These are phyloP conservation scores for Solanum neorickii DNA, from an alignment of 257 asterid species.

Conservation along the genomic window DNA sequence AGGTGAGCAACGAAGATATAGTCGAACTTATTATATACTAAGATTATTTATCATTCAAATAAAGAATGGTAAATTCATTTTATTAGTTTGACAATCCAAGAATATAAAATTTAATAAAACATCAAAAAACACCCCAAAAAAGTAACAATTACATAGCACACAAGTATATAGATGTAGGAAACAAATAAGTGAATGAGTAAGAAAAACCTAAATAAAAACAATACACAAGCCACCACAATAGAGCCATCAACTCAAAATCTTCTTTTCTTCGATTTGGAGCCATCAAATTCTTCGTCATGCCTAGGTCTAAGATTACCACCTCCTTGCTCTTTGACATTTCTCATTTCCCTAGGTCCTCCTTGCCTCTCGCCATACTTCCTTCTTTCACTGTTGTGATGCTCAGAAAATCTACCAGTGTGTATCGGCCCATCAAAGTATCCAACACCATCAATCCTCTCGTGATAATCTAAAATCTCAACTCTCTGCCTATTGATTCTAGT, in stretches of 20 bases:
- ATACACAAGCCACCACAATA: too few species aligned
- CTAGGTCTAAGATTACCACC: constrained; percentile 38
- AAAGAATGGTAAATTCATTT: too few species aligned
- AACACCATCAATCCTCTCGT: background rate
- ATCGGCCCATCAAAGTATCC: constrained; percentile 2
- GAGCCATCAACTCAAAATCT: constrained; percentile 37
- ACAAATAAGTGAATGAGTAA: too few species aligned
- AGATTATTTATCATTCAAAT: background rate
- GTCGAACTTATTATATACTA: background rate
- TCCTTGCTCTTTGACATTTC: constrained; percentile 47
- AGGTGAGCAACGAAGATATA: too few species aligned
- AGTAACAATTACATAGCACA: too few species aligned
- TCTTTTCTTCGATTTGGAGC: constrained; percentile 47
- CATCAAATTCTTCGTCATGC: constrained; percentile 63
- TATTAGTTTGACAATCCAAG: too few species aligned
- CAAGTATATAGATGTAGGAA: too few species aligned
- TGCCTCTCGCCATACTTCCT: constrained; percentile 58
- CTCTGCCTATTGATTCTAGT: too few species aligned
- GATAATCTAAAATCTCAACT: too few species aligned
- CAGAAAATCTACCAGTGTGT: background rate
- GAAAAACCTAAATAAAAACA: too few species aligned
- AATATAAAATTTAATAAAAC: too few species aligned
- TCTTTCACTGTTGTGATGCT: background rate
- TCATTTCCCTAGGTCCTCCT: constrained; percentile 32
- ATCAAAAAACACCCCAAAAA: too few species aligned